Base-by-base conservation (phyloP, 768 basidiomycete genomes). In the Phylloporus sp. region DNA sequence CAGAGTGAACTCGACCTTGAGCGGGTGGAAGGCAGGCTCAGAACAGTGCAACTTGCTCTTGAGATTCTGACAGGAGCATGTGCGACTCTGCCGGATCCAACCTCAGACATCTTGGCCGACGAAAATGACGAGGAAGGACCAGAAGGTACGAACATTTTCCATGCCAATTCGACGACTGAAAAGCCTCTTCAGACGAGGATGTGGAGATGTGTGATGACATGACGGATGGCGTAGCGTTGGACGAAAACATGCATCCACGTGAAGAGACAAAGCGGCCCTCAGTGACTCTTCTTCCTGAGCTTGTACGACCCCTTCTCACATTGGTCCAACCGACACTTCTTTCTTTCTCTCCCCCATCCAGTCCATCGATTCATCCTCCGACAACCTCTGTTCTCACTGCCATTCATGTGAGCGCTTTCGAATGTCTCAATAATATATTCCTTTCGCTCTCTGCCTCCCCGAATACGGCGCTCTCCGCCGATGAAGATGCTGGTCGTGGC, bases 371-470 rank as follows among this genome's bases (percentile, higher is more conserved):
- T 18, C 89, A 95, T 60, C 89, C 91, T 32, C 93, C 93, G 2
- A 92, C 85, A 11, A 95, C 93, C 0, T 89, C 91, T 21, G 86
- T 75, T 9, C 77, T 97, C 36, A 79, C 86, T 52, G 80, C 86
- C 7, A 81, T 95, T 41, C 93, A 96, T 60, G 73, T 90, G 46
- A 76, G 83, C 53, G 88, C 91, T 9, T 73, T 94, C 22, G 91
- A 95, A 62, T 92, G 92, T 59, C 73, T 97, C 38, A 92, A 89
- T 59, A 96, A 97, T 60, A 73, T 93, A 31, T 85, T 95, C 58
- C 71, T 94, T 28, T 83, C 90, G 4, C 72, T 87, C 11, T 75
- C 82, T 3, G 71, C 77, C 0, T 65, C 72, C 5, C 68, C 75
- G 2, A 74, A 71, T 42, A 54, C 71, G 22, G 65, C 56, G 5